These are phyloP conservation scores for Arbutus unedo DNA, from an alignment of 148 eudicot species.

Conservation along the genomic window DNA sequence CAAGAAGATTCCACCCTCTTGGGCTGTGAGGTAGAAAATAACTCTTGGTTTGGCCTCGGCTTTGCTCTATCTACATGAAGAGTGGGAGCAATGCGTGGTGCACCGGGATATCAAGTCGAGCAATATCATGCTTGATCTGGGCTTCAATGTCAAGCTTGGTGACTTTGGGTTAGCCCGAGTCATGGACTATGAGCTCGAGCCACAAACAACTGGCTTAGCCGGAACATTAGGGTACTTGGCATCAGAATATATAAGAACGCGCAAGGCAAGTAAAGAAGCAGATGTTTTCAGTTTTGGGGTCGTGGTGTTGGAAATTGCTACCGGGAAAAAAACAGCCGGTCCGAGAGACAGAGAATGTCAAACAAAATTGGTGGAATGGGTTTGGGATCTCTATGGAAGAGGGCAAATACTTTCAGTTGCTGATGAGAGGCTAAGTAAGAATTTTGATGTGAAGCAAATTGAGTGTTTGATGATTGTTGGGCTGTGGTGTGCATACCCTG, in stretches of 20 bases:
- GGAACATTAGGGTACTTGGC: constrained; percentile 57
- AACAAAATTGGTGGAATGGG: constrained; percentile 38
- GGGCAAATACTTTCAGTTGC: constrained; percentile 30
- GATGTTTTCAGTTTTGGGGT: constrained; percentile 57
- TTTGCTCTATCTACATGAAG: constrained; percentile 57
- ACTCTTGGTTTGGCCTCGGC: constrained; percentile 51
- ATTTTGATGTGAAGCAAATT: constrained; percentile 28
- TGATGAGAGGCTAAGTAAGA: constrained; percentile 28
- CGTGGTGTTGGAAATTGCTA: constrained; percentile 45
- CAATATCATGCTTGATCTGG: constrained; percentile 56
- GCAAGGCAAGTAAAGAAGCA: constrained; percentile 45
- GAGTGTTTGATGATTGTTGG: constrained; percentile 48
- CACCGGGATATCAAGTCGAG: constrained; percentile 63
- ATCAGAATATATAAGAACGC: constrained; percentile 37
- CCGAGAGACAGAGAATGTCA: neutral
- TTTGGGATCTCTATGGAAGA: constrained; percentile 43
- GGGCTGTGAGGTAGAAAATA: constrained; percentile 43
- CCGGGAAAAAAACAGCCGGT: constrained; percentile 36
- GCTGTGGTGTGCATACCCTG: constrained; percentile 61
- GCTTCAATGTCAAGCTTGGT: constrained; percentile 53
- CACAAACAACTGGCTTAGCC: constrained; percentile 40
- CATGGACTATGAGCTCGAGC: constrained; percentile 42
- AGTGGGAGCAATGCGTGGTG: constrained; percentile 59
- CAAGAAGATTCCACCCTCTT: constrained; percentile 20
- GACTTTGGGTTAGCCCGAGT: constrained; percentile 61